Base-by-base conservation (phyloP, 257 asterid species). In the Solanum virginianum region DNA sequence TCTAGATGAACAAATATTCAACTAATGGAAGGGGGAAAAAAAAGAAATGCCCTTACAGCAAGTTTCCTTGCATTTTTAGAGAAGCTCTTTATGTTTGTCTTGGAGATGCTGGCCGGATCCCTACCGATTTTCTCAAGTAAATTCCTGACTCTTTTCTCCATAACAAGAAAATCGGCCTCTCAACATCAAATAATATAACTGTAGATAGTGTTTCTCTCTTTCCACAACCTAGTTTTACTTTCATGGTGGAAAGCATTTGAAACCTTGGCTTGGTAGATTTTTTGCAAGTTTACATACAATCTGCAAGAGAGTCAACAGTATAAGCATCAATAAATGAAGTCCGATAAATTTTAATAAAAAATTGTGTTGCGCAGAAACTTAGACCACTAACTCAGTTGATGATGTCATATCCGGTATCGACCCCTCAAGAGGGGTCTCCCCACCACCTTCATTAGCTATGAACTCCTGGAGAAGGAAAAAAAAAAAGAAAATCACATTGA, bases 371-470 rank as follows among this genome's bases (percentile, higher is more conserved):
- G 51, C 41, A 36, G 24, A 83, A 88, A 82, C 83, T 26, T 84
- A 84, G 55, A 86, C 71, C 87, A 90, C 97, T 92, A 81, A 97
- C 99, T 97, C 99, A 0, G 99, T 95, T 10, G 98, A 95, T 86
- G 99, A 95, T 79, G 98, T 95, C 99, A 97, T 97, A 86, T 97
- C 99, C 17, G 99, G 98, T 89, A 97, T 95, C 77, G 98, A 89
- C 85, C 98, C 99, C 88, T 97, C 99, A 41, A 97, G 94, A 84
- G 99, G 98, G 85, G 94, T 94, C 92, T 93, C 99, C 69, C 98
- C 98, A 32, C 89, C 92, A 80, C 99, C 98, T 95, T 97, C 98
- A 86, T 90, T 93, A 83, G 92, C 90, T 55, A 95, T 91, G 86
- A 97, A 97, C 85, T 92, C 98, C 99, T 97, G 32, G 41, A 53